Evolutionary conservation across 2,329 filamentous ascomycete genomes (phyloP).

Genomic region (Didymellaceae sp.): DNA sequence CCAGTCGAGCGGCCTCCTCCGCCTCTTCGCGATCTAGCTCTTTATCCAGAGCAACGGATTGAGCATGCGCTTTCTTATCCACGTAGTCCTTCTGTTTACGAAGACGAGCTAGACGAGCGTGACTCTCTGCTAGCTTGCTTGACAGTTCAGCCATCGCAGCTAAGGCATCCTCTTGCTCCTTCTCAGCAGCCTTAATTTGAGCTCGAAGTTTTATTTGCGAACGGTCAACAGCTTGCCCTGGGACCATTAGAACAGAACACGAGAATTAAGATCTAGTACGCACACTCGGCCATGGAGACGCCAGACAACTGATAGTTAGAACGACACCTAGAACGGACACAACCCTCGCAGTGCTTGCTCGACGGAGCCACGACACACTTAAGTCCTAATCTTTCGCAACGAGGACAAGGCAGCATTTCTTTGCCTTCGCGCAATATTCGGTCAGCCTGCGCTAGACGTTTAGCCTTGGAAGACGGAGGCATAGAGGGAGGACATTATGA

Average conservation of each 20-base stretch:
- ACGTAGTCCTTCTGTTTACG: conserved; percentile 6
- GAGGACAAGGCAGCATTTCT: not conserved
- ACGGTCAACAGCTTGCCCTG: not conserved
- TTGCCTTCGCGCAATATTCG: not conserved
- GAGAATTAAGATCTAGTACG: not conserved
- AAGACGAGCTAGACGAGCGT: not conserved
- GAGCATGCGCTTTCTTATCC: not conserved
- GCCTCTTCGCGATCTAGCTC: not conserved
- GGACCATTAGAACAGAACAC: not conserved
- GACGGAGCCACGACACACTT: not conserved
- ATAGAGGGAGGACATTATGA: not conserved
- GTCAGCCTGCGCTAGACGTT: not conserved
- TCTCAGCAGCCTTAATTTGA: not conserved
- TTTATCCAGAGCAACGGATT: not conserved
- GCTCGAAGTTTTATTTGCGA: not conserved
- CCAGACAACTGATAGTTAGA: not conserved
- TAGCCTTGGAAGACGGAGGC: not conserved
- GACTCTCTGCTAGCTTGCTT: not conserved
- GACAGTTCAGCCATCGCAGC: not conserved
- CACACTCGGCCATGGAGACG: not conserved
- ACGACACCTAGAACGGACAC: not conserved
- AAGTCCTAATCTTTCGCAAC: not conserved
- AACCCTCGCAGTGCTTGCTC: not conserved
- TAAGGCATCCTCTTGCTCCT: not conserved
- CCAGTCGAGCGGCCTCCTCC: not conserved